Evolutionary conservation across 176 grass and related monocot genomes (phyloP), one percentile per base, ranked within the genome.

Genomic region (Hordeum vulgare): DNA sequence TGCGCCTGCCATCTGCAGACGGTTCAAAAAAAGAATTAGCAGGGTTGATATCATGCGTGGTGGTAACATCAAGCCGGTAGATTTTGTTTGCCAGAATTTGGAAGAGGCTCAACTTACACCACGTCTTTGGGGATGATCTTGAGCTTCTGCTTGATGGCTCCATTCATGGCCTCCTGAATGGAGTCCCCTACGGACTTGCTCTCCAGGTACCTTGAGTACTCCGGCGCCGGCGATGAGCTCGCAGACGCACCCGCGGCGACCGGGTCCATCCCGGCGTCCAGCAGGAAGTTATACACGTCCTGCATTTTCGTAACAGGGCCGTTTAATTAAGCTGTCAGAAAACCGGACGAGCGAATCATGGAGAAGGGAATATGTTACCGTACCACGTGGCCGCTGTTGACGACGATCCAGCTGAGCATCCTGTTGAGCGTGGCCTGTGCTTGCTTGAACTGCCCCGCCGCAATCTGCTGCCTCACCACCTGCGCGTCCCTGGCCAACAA

Each of bases 251-350:
- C 37, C 26, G 77, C 81, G 14, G 88, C 64, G 7, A 91, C 59
- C 11, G 86, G 86, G 64, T 93, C 88, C 84, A 90, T 89, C n/a
- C 77, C 84, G 15, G 21, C 31, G 82, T 97, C 95, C 7, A 91
- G 88, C 84, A 97, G 66, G 80, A 97, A 97, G 31, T 97, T 92
- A 83, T 97, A 94, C 41, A 97, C 84, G 15, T 94, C 90, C 95
- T 97, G 64, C 2, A 64, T 26, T 58, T 28, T 51, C 21, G 65
- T 28, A 59, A 36, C 28, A 71, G 5, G 40, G 1, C 36, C 67
- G 9, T 44, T n/a, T n/a, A n/a, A n/a, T n/a, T 54, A 54, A 54
- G 51, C 51, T 71, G 68, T 71, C 69, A 9, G 13, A 42, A 73
- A 14, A 72, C 2, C 33, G n/a, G 53, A 17, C 12, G 41, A 49